These are phyloP conservation scores for Diutina scorzettiae DNA, from an alignment of 1,139 yeast species.

Conservation along the genomic window DNA sequence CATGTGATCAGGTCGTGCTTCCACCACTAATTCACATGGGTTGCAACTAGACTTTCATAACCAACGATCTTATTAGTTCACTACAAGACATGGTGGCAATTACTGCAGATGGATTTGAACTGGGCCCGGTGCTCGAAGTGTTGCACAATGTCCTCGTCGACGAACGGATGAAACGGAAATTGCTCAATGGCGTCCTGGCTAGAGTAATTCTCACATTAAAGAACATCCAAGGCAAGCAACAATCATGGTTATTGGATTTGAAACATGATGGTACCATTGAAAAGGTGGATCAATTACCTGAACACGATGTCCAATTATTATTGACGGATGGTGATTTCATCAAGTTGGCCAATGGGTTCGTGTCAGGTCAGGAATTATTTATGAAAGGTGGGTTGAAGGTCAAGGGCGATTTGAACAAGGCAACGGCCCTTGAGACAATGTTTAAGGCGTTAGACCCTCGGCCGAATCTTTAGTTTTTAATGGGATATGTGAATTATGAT, in stretches of 20 bases:
- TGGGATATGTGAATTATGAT: neutral
- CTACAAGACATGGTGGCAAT: slow-evolving; percentile 28
- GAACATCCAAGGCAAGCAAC: slow-evolving; percentile 53
- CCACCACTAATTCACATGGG: no score
- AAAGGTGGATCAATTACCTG: slow-evolving; percentile 32
- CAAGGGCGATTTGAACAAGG: slow-evolving; percentile 85
- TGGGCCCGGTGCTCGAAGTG: slow-evolving; percentile 32
- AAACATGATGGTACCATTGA: slow-evolving; percentile 51
- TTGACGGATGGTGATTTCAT: slow-evolving; percentile 56
- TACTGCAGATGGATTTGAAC: slow-evolving; percentile 37
- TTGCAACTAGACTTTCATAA: no score
- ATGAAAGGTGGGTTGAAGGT: slow-evolving; percentile 78
- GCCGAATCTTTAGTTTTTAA: slow-evolving; percentile 18
- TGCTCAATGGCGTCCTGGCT: slow-evolving; percentile 45
- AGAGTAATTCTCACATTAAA: slow-evolving; percentile 56
- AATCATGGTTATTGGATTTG: slow-evolving; percentile 62
- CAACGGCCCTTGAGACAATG: slow-evolving; percentile 63
- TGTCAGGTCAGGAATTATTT: slow-evolving; percentile 75
- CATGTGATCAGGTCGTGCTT: no score
- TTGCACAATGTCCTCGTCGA: slow-evolving; percentile 31
- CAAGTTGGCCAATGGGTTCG: slow-evolving; percentile 63
- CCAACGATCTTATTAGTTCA: no score
- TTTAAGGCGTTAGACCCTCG: slow-evolving; percentile 55
- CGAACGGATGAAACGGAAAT: slow-evolving; percentile 26
- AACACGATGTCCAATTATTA: slow-evolving; percentile 55